Evolutionary conservation across 208 protist genomes (phyloP).

Genomic region (Wallacemonas sp.): DNA sequence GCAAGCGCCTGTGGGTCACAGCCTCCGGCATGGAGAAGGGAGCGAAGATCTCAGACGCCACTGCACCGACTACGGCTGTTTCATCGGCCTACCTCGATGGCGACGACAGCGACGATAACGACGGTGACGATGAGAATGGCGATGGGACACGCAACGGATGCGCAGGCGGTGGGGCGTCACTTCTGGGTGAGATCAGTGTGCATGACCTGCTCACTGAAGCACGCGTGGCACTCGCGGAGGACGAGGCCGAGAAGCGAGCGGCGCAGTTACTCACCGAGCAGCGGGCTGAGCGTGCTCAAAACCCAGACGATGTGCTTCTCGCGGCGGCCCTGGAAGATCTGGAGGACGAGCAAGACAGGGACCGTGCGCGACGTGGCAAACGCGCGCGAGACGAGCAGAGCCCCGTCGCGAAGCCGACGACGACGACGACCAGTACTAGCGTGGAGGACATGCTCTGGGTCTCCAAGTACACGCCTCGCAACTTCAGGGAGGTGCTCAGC

Average conservation of each 20-base stretch:
- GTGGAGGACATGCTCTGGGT: slow-evolving; percentile 61
- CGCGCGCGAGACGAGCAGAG: neutral
- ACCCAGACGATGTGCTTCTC: slow-evolving; percentile 3
- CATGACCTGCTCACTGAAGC: slow-evolving; percentile 18
- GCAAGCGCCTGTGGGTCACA: slow-evolving; percentile 61
- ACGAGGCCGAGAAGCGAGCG: neutral
- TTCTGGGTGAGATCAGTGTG: slow-evolving; percentile 22
- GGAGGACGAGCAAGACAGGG: neutral
- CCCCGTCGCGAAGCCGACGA: neutral
- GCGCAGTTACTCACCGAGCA: neutral
- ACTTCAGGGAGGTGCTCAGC: slow-evolving; percentile 81
- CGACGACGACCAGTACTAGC: neutral
- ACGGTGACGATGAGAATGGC: slow-evolving; percentile 2
- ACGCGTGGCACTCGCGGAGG: neutral
- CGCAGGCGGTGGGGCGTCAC: neutral
- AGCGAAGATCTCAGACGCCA: neutral
- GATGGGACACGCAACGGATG: neutral
- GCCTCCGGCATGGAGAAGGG: slow-evolving; percentile 20
- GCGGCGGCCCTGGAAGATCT: neutral
- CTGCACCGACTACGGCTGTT: neutral
- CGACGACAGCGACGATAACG: slow-evolving; percentile 7
- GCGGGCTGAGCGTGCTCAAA: neutral
- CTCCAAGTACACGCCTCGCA: slow-evolving; percentile 67
- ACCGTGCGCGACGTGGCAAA: neutral
- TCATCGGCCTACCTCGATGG: neutral